These are phyloP conservation scores for Blastomyces silverae DNA, from an alignment of 2,329 filamentous ascomycete species.

Conservation along the genomic window DNA sequence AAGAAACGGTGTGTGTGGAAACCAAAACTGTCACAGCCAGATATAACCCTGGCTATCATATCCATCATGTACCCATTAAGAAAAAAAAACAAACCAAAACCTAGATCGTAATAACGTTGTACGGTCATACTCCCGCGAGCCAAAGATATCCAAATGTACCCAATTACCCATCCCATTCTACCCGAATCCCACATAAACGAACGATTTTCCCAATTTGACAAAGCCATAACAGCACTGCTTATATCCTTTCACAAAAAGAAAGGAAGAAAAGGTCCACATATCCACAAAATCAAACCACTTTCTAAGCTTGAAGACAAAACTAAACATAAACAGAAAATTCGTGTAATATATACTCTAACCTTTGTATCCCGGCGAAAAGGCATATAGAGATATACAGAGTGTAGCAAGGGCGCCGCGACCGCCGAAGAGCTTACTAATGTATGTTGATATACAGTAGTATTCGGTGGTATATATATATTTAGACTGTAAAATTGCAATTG, in stretches of 20 bases:
- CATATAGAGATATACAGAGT: not conserved
- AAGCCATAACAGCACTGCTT: too few species aligned
- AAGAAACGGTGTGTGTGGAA: not conserved
- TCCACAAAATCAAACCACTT: too few species aligned
- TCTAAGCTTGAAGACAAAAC: not conserved
- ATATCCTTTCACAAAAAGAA: too few species aligned
- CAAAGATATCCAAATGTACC: too few species aligned
- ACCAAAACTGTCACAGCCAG: not conserved
- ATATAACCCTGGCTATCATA: not conserved
- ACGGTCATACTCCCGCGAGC: too few species aligned
- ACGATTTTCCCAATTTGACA: too few species aligned
- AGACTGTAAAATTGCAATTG: conserved; percentile 8
- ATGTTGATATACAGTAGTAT: not conserved
- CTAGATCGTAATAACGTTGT: not conserved
- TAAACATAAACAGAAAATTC: not conserved
- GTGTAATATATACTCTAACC: not conserved
- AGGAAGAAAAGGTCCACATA: too few species aligned
- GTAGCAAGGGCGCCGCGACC: not conserved
- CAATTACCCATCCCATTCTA: too few species aligned
- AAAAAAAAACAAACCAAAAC: not conserved
- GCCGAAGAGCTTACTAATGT: not conserved
- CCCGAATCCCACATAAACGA: too few species aligned
- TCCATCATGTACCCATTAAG: not conserved
- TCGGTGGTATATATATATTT: too few species aligned
- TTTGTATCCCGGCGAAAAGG: not conserved